phyloP scores from a whole-genome alignment of 129 eudicot genomes.

The Scalesia atractyloides region DNA sequence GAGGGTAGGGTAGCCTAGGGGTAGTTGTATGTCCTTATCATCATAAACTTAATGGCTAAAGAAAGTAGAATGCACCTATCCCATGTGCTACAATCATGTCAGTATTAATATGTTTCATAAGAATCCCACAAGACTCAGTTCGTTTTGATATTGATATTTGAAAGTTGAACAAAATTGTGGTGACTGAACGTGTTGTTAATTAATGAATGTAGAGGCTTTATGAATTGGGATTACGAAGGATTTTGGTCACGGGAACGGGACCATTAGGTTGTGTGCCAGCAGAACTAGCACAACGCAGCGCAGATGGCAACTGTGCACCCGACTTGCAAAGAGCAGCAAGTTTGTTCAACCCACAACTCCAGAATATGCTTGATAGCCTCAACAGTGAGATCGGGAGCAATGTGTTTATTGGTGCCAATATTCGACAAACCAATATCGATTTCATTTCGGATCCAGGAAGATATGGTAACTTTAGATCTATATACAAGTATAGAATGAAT shows the following conservation, averaged over 20 bases:
- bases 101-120: slow-evolving; percentile 24
- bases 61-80: slow-evolving; percentile 13
- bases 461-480: slow-evolving; percentile 45
- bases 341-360: slow-evolving; percentile 58
- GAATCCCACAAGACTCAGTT: not conserved
- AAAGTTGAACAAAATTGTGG: not conserved
- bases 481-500: not conserved
- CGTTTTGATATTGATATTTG: not conserved
- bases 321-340: slow-evolving; percentile 52
- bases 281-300: slow-evolving; percentile 49
- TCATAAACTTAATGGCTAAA: slow-evolving; percentile 19
- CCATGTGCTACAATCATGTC: slow-evolving; percentile 22
- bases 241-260: slow-evolving; percentile 70
- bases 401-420: slow-evolving; percentile 55
- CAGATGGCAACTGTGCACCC: slow-evolving; percentile 52
- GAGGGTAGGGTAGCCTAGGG: not conserved
- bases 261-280: slow-evolving; percentile 78
- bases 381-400: slow-evolving; percentile 45
- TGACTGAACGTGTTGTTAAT: not conserved
- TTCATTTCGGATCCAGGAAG: slow-evolving; percentile 63
- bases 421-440: slow-evolving; percentile 41
- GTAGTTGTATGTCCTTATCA: slow-evolving; percentile 31
- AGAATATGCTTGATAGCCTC: slow-evolving; percentile 40
- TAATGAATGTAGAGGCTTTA: slow-evolving; percentile 51
- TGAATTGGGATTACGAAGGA: slow-evolving; percentile 60